These are phyloP conservation scores for Sporothrix humicola DNA, from an alignment of 2,329 filamentous ascomycete species.

Conservation along the genomic window DNA sequence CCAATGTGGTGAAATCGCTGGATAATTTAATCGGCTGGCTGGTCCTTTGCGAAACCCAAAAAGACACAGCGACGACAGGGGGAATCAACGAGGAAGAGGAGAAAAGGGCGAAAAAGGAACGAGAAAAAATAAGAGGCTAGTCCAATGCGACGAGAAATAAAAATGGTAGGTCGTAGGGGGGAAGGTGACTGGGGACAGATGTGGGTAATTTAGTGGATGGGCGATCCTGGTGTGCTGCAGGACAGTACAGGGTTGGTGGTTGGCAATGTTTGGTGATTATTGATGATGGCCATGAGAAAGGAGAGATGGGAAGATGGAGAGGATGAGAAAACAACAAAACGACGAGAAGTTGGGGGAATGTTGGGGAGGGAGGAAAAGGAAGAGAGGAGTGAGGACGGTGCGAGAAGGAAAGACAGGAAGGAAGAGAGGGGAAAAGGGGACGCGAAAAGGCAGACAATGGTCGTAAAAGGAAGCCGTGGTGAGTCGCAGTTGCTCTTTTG, in stretches of 20 bases:
- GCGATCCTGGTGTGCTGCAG: constrained; percentile 24
- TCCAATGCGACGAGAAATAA: constrained; percentile 31
- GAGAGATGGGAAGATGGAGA: background rate
- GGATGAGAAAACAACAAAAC: background rate
- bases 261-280: constrained; percentile 22
- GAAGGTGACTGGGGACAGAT: constrained; percentile 7
- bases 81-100: constrained; percentile 6
- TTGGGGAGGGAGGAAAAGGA: background rate
- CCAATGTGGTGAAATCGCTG: constrained; percentile 20
- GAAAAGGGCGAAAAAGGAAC: constrained; percentile 28
- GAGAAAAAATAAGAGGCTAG: constrained; percentile 31
- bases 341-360: too few relatives aligned
- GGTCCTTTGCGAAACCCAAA: constrained; percentile 31
- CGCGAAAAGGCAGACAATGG: background rate
- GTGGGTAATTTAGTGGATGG: constrained; percentile 29
- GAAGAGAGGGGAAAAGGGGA: background rate
- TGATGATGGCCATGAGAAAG: constrained; percentile 13
- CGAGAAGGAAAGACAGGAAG: background rate
- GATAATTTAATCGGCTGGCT: constrained; percentile 30
- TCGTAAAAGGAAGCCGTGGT: constrained; percentile 24
- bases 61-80: constrained; percentile 6
- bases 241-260: constrained; percentile 5
- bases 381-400: constrained; percentile 11
- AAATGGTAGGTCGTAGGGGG: constrained; percentile 12
- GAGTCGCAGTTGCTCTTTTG: constrained; percentile 29